Evolutionary conservation across 1,139 yeast genomes (phyloP), one percentile per base, ranked within the genome.

Genomic region (Candida glucosophila): DNA sequence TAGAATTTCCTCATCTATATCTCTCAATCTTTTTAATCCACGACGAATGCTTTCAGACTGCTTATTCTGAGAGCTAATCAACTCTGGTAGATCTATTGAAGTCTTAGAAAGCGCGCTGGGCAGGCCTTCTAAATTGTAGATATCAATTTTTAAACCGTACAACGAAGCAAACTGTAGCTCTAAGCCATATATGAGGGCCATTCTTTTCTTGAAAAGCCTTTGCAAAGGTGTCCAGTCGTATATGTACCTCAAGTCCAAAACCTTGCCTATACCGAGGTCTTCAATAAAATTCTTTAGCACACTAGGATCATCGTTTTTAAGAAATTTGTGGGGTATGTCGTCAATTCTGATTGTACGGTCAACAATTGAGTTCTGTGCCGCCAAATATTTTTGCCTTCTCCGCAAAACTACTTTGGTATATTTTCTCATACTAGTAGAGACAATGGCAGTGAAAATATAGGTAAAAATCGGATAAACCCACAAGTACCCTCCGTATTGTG

Each of bases 391-490:
- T 47, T 90, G 98, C 31, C 98, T 67, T 12, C 81, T 77, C 31
- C 67, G 62, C 15, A 88, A 78, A 20, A 90, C 85, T 31, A 67
- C 60, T 33, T 67, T 65, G 0, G 96, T 83, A 39, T 77, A 90
- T 17, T 71, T 59, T 39, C 76, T 66, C 29, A 88, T 50, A 39
- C 74, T 66, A 35, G 67, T 65, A 27, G 77, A 61, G 1, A 90
- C 74, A 23, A 86, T 49, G 12, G 70, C 57, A 1, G 97, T 83
- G 54, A 90, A 88, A 9, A 79, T 54, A 47, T 86, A 86, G 0
- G 95, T 85, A 61, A 90, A 88, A 0, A 78, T 64, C 10, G 90
- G 90, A 47, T 90, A 88, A 40, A 82, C 71, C 90, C 92, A 81
- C 15, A 72, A 52, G 39, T 57, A 67, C 15, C 34, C 38, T 7